A percentile compares a stretch with the other conserved stretches of the same genome.
Evolutionary conservation across 805 yeast species (phyloP).

Genomic region (Yarrowia alimentaria): DNA sequence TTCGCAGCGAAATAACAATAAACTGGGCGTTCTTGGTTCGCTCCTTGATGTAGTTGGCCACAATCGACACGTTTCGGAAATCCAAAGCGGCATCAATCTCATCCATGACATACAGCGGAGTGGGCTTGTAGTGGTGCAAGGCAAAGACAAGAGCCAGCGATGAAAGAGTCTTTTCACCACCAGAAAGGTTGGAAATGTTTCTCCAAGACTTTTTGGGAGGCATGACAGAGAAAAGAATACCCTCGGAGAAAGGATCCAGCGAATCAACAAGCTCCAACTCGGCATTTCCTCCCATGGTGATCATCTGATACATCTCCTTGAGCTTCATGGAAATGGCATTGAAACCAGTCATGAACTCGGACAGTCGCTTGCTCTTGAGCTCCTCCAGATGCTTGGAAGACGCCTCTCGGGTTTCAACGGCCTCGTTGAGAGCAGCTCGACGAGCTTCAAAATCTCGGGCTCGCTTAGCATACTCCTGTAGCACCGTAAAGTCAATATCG

Average conservation of each 20-base stretch:
- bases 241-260: slow-evolving; percentile 97
- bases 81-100: slow-evolving; percentile 99
- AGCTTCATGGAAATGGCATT: slow-evolving; percentile 78
- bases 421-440: slow-evolving; percentile 61
- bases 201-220: slow-evolving; percentile 99
- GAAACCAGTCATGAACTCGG: slow-evolving; percentile 93
- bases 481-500: slow-evolving; percentile 66
- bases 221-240: slow-evolving; percentile 95
- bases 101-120: slow-evolving; percentile 97
- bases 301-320: slow-evolving; percentile 97
- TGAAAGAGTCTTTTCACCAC: slow-evolving; percentile 96
- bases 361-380: slow-evolving; percentile 67
- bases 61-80: slow-evolving; percentile 94
- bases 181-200: slow-evolving; percentile 89
- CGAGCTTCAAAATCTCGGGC: slow-evolving; percentile 62
- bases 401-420: slow-evolving; percentile 65
- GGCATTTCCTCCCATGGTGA: slow-evolving; percentile 99
- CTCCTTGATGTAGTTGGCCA: slow-evolving; percentile 94
- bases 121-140: slow-evolving; percentile 90
- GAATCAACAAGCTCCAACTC: slow-evolving; percentile 94
- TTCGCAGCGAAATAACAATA: slow-evolving; percentile 89
- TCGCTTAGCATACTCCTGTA: slow-evolving; percentile 73
- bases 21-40: slow-evolving; percentile 96
- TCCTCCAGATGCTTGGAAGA: slow-evolving; percentile 62
- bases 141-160: slow-evolving; percentile 96